Percentiles rank a stretch among this genome's conserved stretches.
These are phyloP conservation scores for Aspergillus fischeri DNA, from an alignment of 2,329 filamentous ascomycete genomes.

Conservation along the genomic window DNA sequence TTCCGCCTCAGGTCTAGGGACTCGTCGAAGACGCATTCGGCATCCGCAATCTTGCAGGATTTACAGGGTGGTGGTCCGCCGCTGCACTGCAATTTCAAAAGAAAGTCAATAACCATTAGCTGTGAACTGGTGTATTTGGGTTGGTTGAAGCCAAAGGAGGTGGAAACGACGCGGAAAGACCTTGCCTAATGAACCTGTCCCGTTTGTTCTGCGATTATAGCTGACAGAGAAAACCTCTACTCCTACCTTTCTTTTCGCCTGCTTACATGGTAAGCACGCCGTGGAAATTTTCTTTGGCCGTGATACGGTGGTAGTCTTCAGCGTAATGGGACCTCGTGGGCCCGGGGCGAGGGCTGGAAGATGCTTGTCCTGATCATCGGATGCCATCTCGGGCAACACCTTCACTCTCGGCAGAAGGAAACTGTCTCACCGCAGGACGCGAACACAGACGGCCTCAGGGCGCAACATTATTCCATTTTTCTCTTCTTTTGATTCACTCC, in stretches of 20 bases:
- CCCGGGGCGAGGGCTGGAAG: conserved; percentile 28
- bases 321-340: conserved; percentile 16
- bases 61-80: conserved; percentile 33
- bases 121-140: not conserved
- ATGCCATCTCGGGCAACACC: conserved; percentile 9
- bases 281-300: conserved; percentile 35
- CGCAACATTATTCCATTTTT: not conserved
- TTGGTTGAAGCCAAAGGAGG: not conserved
- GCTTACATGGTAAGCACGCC: conserved; percentile 33
- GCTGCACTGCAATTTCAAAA: conserved; percentile 26
- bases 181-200: too few species aligned
- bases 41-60: conserved; percentile 27
- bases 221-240: not conserved
- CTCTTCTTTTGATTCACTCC: not conserved
- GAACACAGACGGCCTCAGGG: not conserved
- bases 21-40: conserved; percentile 34
- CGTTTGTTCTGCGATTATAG: not conserved
- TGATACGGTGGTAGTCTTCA: conserved; percentile 16
- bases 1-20: conserved; percentile 35
- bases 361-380: conserved; percentile 17
- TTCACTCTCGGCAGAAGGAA: not conserved
- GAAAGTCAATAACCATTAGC: conserved; percentile 4
- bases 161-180: not conserved
- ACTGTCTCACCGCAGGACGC: not conserved
- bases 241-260: conserved; percentile 35